Evolutionary conservation across 1,284 basidiomycete genomes (phyloP).

Genomic region (Lignosus rhinocerotis): DNA sequence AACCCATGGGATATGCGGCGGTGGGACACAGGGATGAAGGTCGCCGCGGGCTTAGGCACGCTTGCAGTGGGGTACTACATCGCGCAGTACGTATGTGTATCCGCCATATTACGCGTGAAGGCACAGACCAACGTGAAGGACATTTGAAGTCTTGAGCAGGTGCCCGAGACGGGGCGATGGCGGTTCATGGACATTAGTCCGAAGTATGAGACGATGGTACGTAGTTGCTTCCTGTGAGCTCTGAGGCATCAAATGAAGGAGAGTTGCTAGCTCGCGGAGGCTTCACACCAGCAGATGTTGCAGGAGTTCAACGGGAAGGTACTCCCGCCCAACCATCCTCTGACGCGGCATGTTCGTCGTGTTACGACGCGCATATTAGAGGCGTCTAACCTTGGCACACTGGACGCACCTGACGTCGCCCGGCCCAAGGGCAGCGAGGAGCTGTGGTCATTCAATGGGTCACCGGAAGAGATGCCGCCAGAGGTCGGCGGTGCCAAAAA

Average conservation of each 20-base stretch:
- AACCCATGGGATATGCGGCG: conserved; percentile 23
- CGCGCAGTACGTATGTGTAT: conserved; percentile 48
- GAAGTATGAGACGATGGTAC: conserved; percentile 54
- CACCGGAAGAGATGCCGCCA: conserved; percentile 20
- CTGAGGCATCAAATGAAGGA: background rate
- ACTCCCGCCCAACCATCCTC: conserved; percentile 69
- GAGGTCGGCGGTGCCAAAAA: conserved; percentile 39
- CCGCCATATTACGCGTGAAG: background rate
- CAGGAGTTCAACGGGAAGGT: conserved; percentile 57
- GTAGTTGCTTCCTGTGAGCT: conserved; percentile 11
- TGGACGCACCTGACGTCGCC: conserved; percentile 40
- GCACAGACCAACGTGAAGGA: background rate
- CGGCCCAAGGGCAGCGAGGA: conserved; percentile 9
- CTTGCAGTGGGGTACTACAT: conserved; percentile 57
- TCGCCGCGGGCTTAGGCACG: conserved; percentile 30
- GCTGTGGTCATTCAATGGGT: conserved; percentile 20
- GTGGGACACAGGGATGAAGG: conserved; percentile 24
- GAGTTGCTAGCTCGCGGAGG: conserved; percentile 45
- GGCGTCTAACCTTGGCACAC: conserved; percentile 67
- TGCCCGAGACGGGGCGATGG: conserved; percentile 82
- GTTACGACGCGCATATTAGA: conserved; percentile 77
- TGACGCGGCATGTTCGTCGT: conserved; percentile 65
- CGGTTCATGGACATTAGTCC: conserved; percentile 81
- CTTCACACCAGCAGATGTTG: conserved; percentile 53
- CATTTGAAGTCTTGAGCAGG: conserved; percentile 66